Conservation (phyloP, 2,329 filamentous ascomycete genomes). For the Chaetothyriales sp. region DNA sequence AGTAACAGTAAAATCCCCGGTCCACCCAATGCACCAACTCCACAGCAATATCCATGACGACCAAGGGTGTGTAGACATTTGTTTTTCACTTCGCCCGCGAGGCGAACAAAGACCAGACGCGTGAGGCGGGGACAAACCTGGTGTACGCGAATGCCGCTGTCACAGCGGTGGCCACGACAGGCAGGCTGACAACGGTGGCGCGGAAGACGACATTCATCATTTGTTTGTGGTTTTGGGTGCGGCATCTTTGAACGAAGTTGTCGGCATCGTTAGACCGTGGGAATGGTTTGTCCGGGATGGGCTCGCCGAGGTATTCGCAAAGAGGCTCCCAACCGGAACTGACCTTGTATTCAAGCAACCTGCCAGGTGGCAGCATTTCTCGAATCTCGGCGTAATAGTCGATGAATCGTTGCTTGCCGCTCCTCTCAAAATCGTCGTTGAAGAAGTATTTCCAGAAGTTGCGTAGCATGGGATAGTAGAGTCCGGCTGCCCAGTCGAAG, state of each 20-base stretch:
- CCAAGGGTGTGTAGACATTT: neutral
- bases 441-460: conserved; percentile 59
- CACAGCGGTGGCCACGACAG: conserved; percentile 33
- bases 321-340: conserved; percentile 42
- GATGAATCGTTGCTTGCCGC: conserved; percentile 50
- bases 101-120: neutral
- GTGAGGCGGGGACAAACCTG: conserved; percentile 20
- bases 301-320: conserved; percentile 41
- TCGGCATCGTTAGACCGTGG: conserved; percentile 41
- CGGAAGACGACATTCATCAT: conserved; percentile 43
- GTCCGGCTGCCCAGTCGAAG: conserved; percentile 50
- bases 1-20: neutral
- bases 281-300: conserved; percentile 36
- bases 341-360: conserved; percentile 41
- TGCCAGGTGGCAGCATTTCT: conserved; percentile 34
- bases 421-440: conserved; percentile 51
- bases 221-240: conserved; percentile 40
- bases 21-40: neutral
- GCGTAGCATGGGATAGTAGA: conserved; percentile 57
- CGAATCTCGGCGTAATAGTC: conserved; percentile 43
- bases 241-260: conserved; percentile 42
- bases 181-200: conserved; percentile 34
- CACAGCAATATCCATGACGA: neutral
- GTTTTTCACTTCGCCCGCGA: neutral
- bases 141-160: conserved; percentile 29